A percentile compares a stretch with the other conserved stretches of the same genome.
Conservation (phyloP, 2,329 filamentous ascomycete species). For the Dactylellina haptotyla region DNA sequence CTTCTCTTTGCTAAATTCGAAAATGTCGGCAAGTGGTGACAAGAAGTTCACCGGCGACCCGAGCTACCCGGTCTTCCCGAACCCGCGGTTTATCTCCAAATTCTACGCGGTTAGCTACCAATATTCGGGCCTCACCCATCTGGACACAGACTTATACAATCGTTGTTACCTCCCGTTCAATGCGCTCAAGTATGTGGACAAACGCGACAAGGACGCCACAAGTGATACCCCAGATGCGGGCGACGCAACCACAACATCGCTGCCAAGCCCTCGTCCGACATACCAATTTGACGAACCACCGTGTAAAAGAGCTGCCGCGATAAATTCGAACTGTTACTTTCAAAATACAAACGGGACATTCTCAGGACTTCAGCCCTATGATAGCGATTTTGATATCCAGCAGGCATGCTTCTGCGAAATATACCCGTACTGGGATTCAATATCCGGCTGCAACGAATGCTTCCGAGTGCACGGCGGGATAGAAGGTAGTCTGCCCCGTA, state of each 20-base stretch:
- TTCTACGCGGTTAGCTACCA: constrained; percentile 23
- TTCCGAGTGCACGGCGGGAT: constrained; percentile 40
- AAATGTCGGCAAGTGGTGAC: constrained; percentile 5
- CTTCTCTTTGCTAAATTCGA: neutral
- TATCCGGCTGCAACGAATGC: constrained; percentile 42
- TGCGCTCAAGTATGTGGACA: constrained; percentile 4
- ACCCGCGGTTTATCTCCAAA: constrained; percentile 32
- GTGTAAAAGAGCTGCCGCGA: constrained; percentile 30
- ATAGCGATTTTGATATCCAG: constrained; percentile 24
- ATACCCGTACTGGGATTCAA: constrained; percentile 49
- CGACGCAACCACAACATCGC: neutral
- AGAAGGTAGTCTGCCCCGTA: constrained; percentile 14
- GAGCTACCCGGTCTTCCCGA: constrained; percentile 35
- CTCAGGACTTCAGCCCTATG: constrained; percentile 26
- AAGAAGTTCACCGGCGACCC: constrained; percentile 1
- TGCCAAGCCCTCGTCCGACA: constrained; percentile 13
- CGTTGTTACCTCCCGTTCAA: constrained; percentile 33
- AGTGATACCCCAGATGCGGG: neutral
- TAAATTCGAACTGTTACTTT: constrained; percentile 47
- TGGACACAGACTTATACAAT: constrained; percentile 46
- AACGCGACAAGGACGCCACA: constrained; percentile 19
- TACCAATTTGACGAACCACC: constrained; percentile 28
- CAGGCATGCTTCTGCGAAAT: constrained; percentile 35
- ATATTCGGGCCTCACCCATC: constrained; percentile 28
- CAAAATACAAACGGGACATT: constrained; percentile 46